phyloP scores from a whole-genome alignment of 2,329 filamentous ascomycete genomes.

The Aspergillus costaricaensis region DNA sequence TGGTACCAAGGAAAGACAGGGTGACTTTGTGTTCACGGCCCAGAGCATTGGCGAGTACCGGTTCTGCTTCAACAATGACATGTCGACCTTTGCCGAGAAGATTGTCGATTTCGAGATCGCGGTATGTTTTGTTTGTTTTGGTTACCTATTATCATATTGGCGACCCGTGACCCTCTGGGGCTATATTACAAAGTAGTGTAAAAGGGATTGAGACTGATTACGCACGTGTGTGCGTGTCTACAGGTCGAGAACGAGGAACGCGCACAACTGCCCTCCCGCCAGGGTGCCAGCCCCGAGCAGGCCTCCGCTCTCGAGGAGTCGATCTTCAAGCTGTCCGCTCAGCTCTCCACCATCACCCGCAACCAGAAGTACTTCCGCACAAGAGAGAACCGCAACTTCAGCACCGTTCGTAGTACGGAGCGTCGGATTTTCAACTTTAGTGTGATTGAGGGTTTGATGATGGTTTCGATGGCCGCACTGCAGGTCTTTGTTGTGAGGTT shows the following conservation, averaged over 20 bases:
- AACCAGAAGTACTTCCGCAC: slow-evolving; percentile 99
- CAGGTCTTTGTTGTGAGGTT: slow-evolving; percentile 97
- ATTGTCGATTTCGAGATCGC: slow-evolving; percentile 97
- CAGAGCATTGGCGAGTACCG: slow-evolving; percentile 84
- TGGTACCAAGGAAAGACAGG: slow-evolving; percentile 88
- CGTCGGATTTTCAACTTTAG: slow-evolving; percentile 96
- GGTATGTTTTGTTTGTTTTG: slow-evolving; percentile 54
- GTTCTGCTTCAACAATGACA: slow-evolving; percentile 98
- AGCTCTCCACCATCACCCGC: slow-evolving; percentile 88
- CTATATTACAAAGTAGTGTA: not conserved
- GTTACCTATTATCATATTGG: not conserved
- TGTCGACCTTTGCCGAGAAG: slow-evolving; percentile 98
- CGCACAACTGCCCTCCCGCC: slow-evolving; percentile 81
- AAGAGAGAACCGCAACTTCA: slow-evolving; percentile 97
- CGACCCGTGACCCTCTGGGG: too few relatives aligned
- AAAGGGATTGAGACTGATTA: not conserved
- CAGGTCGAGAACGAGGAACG: slow-evolving; percentile 89
- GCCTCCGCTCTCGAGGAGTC: slow-evolving; percentile 87
- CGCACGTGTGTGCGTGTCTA: not conserved
- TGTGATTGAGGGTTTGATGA: slow-evolving; percentile 85
- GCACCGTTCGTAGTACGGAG: slow-evolving; percentile 95
- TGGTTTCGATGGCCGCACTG: slow-evolving; percentile 90
- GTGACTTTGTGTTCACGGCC: slow-evolving; percentile 96
- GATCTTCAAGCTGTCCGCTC: slow-evolving; percentile 89
- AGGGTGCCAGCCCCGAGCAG: slow-evolving; percentile 85